Conservation (phyloP, 495 filamentous ascomycete species). For the Neurospora sp. region DNA sequence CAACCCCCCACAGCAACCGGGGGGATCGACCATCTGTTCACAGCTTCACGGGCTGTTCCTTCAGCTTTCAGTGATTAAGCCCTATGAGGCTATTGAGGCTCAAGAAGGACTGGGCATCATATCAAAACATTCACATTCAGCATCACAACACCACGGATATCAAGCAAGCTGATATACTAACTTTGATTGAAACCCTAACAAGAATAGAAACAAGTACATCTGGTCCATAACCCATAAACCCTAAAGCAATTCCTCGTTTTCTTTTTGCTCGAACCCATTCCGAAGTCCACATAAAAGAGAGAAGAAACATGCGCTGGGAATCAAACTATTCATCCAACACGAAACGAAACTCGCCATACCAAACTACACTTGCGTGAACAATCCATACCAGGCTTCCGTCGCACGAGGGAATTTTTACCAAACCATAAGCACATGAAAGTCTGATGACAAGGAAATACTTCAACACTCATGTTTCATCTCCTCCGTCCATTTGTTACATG, state of each 20-base stretch:
- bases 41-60: neutral
- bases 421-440: neutral
- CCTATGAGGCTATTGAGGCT: neutral
- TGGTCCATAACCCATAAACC: neutral
- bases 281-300: neutral
- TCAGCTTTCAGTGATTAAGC: neutral
- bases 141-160: neutral
- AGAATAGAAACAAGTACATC: neutral
- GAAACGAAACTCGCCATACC: neutral
- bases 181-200: neutral
- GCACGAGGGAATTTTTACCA: neutral
- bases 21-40: neutral
- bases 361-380: neutral
- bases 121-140: neutral
- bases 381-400: neutral
- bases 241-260: neutral
- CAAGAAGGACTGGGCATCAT: neutral
- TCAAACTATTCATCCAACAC: neutral
- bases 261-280: neutral
- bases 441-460: neutral
- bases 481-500: neutral
- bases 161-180: neutral
- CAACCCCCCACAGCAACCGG: neutral
- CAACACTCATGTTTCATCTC: neutral
- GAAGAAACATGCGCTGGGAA: neutral